Conservation (phyloP, 176 grass and related monocot species). For the Echinochloa phyllopogon region DNA sequence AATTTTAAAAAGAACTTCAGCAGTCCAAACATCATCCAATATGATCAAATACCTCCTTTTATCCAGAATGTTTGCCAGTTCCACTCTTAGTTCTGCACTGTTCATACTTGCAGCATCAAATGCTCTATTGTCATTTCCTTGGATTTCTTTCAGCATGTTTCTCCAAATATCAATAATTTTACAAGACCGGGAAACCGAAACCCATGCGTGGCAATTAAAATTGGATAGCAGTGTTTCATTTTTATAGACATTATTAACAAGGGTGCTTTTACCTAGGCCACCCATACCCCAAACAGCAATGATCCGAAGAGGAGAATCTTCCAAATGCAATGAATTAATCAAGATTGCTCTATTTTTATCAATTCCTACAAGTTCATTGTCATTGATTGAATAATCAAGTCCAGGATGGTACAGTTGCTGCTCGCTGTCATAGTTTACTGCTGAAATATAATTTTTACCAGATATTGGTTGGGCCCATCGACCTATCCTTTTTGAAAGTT, state of each 20-base stretch:
- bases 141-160: constrained; percentile 37
- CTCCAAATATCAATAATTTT: constrained; percentile 17
- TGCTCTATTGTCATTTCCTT: neutral
- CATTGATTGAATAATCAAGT: constrained; percentile 23
- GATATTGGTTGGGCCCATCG: constrained; percentile 22
- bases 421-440: constrained; percentile 4
- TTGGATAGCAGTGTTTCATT: constrained; percentile 9
- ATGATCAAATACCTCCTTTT: constrained; percentile 49
- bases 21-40: constrained; percentile 53
- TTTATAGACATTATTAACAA: constrained; percentile 52
- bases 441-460: neutral
- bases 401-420: constrained; percentile 10
- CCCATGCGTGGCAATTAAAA: constrained; percentile 42
- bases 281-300: constrained; percentile 66
- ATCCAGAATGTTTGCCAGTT: neutral
- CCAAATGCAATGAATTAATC: constrained; percentile 12
- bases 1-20: constrained; percentile 3
- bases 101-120: constrained; percentile 18
- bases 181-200: constrained; percentile 44
- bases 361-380: constrained; percentile 49
- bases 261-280: constrained; percentile 56
- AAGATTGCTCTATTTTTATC: constrained; percentile 39
- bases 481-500: constrained; percentile 14
- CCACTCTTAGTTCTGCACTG: constrained; percentile 12
- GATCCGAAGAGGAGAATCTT: neutral